Base-by-base conservation (phyloP, 2,329 filamentous ascomycete species). In the Drechslerella coelobrocha region DNA sequence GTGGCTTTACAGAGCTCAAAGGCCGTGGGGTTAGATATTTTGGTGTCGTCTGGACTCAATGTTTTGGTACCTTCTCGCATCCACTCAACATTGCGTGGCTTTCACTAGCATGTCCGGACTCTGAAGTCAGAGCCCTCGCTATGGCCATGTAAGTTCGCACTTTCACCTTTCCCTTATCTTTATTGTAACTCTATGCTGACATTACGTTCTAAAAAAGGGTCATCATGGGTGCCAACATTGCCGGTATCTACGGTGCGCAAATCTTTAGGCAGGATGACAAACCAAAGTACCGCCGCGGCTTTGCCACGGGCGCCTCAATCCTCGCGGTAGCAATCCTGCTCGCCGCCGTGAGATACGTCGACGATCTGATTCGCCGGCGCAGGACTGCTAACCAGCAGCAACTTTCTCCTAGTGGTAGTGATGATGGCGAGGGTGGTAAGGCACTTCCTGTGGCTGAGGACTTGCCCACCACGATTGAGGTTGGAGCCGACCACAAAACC, bases 221-320 rank as follows among this genome's bases (percentile, higher is more conserved):
- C 55, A 85, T 87, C 68, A 86, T 86, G 84, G 82, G 83, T 19
- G 85, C 84, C 51, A 87, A 87, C 73, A 84, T 83, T 24, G 84
- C 84, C 0, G 84, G 84, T 21, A 86, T 87, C 55, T 84, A 85
- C 60, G 85, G 85, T 2, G 84, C 84, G 0, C 84, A 87, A 75
- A 83, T 87, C 68, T 87, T 86, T 80, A 82, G 82, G 21, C 73
- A 77, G 0, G 82, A 85, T 56, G 83, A 85, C 73, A 77, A 76
- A 47, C 83, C 84, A 0, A 78, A 79, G 0, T 85, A 85, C 75
- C 80, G 81, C 2, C 80, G 82, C 14, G 83, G 80, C 1, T 86
- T 84, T 74, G 79, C 77, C 21, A 77, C 83, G 63, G 78, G 78
- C 43, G 81, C 81, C 26, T 80, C 77, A 2, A 78, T 84, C 0